Percentiles rank a stretch among this genome's conserved stretches.
phyloP scores from a whole-genome alignment of 345 rosid species.

The Eucalyptus caleyi region DNA sequence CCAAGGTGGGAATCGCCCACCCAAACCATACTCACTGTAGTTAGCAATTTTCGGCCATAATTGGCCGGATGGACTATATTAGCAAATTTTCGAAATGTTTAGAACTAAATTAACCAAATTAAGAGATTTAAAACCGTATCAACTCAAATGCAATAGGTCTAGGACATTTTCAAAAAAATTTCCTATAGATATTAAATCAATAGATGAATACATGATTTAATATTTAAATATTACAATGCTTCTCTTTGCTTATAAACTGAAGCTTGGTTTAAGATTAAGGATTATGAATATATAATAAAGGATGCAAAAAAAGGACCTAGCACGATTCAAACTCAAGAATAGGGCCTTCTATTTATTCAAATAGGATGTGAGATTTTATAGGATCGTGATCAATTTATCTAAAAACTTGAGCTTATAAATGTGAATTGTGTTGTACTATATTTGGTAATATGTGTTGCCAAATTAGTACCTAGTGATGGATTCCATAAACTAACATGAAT shows the following conservation, averaged over 20 bases:
- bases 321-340: neutral
- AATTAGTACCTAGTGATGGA: neutral
- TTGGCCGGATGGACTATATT: accelerated
- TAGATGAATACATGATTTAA: neutral
- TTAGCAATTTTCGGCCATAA: accelerated
- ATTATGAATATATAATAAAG: neutral
- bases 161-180: neutral
- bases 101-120: too few species aligned
- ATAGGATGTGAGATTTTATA: neutral
- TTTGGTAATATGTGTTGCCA: neutral
- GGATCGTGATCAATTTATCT: neutral
- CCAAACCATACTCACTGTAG: accelerated
- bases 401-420: neutral
- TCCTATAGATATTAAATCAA: neutral
- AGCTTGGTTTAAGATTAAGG: neutral
- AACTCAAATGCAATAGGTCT: neutral
- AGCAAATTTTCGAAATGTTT: too few species aligned
- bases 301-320: neutral
- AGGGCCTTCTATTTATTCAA: neutral
- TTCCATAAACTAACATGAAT: neutral
- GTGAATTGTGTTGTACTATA: accelerated
- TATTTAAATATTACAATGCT: neutral
- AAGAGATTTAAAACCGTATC: accelerated
- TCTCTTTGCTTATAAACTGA: too few species aligned
- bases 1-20: too few species aligned